Base-by-base conservation (phyloP, 2,329 filamentous ascomycete genomes). In the Fusarium guadeloupense region DNA sequence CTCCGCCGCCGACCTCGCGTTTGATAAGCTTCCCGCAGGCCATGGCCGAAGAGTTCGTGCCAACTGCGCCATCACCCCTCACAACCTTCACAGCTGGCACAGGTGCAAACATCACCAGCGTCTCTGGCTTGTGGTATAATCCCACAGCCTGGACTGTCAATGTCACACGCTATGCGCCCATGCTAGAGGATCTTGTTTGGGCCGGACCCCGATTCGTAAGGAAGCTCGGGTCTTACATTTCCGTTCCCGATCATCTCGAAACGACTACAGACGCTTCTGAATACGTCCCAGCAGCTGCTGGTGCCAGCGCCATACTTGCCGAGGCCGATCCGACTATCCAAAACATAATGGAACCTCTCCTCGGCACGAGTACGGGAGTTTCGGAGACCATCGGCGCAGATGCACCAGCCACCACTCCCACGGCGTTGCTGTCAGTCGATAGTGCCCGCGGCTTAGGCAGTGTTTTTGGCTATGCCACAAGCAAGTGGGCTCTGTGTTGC, bases 401-500 rank as follows among this genome's bases (percentile, higher is more conserved):
- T 31, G 35, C 53, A 31, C 63, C 67, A 19, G 19, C 62, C 16
- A 55, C 62, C 23, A 45, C 65, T n/a, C 59, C 66, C 23, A 59
- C 69, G 30, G 80, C 82, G 7, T 78, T 79, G 26, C 80, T 88
- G 59, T 82, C 85, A 6, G 73, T 86, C 62, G 86, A 88, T 65
- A 78, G 85, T 20, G 79, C 82, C 2, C 86, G 89, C 71, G 92
- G 90, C 37, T 81, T 97, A 37, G 91, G 92, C 38, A 93, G 91
- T 59, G 87, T 98, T 54, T 93, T 98, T 76, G 90, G 88, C 68
- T 99, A 98, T 76, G 83, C 93, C 37, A 96, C 91, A 2, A 96
- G 92, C 75, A 90, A 90, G 75, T 98, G 95, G 95, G 93, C 94
- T 1, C 79, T 98, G 54, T 88, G 89, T 46, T 97, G 93, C 69